Conservation (phyloP, 2,329 filamentous ascomycete species). For the Uncinocarpus reesii region DNA sequence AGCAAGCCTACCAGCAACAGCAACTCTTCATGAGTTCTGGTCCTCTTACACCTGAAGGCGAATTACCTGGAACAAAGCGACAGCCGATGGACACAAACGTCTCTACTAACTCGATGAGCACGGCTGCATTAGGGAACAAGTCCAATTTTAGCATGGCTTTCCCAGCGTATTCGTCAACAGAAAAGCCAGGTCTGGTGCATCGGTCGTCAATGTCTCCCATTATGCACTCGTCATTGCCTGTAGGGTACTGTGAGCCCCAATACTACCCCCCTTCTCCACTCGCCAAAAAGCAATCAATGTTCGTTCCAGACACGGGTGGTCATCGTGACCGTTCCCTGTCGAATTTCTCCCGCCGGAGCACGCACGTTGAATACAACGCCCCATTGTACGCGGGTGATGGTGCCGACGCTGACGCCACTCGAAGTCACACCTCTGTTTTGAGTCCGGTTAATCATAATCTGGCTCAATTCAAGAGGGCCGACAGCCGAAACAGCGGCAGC, state of each 20-base stretch:
- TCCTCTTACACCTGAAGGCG: slow-evolving; percentile 51
- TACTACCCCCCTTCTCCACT: slow-evolving; percentile 24
- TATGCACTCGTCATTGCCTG: slow-evolving; percentile 26
- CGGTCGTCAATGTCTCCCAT: slow-evolving; percentile 29
- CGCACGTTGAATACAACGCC: slow-evolving; percentile 28
- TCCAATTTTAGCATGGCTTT: slow-evolving; percentile 31
- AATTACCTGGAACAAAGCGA: slow-evolving; percentile 44
- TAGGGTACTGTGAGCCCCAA: slow-evolving; percentile 28
- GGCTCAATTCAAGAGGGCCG: slow-evolving; percentile 33
- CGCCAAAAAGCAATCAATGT: slow-evolving; percentile 25
- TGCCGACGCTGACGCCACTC: slow-evolving; percentile 26
- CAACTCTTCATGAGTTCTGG: slow-evolving; percentile 32
- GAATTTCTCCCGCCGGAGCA: slow-evolving; percentile 33
- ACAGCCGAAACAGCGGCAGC: slow-evolving; percentile 41
- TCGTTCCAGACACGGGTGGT: slow-evolving; percentile 24
- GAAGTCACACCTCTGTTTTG: slow-evolving; percentile 22
- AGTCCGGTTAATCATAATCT: slow-evolving; percentile 28
- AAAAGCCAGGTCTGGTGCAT: slow-evolving; percentile 20
- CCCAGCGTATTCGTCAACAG: slow-evolving; percentile 26
- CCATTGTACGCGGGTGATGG: slow-evolving; percentile 26
- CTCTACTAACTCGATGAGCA: slow-evolving; percentile 18
- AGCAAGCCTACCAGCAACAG: slow-evolving; percentile 38
- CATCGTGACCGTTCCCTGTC: slow-evolving; percentile 35
- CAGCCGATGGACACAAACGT: slow-evolving; percentile 1
- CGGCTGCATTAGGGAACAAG: slow-evolving; percentile 24